Evolutionary conservation across 768 basidiomycete species (phyloP), one percentile per base, ranked within the genome.

Genomic region (Pleurotus tuber-regium): DNA sequence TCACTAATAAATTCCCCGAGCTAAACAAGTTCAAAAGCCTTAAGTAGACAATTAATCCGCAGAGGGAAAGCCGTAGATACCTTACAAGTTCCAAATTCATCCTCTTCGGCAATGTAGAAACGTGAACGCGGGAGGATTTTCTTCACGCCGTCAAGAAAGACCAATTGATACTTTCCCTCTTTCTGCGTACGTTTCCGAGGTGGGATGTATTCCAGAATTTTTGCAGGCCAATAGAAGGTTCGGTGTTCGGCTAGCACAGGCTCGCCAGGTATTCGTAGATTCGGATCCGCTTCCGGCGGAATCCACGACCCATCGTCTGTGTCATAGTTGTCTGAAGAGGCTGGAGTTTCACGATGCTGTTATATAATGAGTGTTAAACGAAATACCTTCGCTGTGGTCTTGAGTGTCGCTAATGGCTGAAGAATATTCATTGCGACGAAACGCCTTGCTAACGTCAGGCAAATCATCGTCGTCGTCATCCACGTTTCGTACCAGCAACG

Each of bases 191-290:
- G 63, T 21, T 66, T 67, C 41, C 59, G 68, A 4, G 82, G 74
- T 10, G 73, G 70, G 19, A 79, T 51, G 57, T 83, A 87, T 0
- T 59, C 68, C 8, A 83, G 58, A 33, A 91, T 66, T 60, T 70
- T 70, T 1, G 84, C 89, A 2, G 89, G 87, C 89, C 89, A 92
- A 58, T 83, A 84, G 18, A 57, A 61, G 49, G 65, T 65, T 36
- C 57, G 65, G 2, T 75, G 77, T 19, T 70, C 62, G 4, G 84
- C 83, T 10, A 89, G 70, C 2, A 89, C 68, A 1, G 83, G 64
- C 62, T 90, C 88, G 2, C 86, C 89, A 2, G 86, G 87, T 30
- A 89, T 79, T 12, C 75, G 65, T 19, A 86, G 70, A 0, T 70
- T 63, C 3, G 67, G 66, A 55, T 87, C 83, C 2, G 71, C 65